Evolutionary conservation across 116 monocot species (phyloP), one percentile per base, ranked within the genome.

Genomic region (Iris pallida): DNA sequence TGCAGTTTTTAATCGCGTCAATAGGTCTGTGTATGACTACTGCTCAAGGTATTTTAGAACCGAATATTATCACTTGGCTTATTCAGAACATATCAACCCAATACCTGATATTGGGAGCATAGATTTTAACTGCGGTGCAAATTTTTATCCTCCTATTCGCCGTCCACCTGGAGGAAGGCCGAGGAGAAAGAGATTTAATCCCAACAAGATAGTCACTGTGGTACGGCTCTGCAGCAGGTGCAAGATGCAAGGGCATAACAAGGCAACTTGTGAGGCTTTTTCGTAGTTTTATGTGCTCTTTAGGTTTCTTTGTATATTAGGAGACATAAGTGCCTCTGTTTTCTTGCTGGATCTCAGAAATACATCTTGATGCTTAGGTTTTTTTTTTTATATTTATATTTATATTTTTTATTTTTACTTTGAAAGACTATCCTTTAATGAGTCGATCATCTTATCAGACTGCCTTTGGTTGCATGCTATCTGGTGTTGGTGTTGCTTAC

Each of bases 191-290:
- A n/a, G 76, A 9, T 70, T 76, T 48, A 76, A 76, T 40, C 76
- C 70, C 4, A 57, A 76, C 8, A 76, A 70, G 49, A 51, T 20
- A 0, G 70, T 64, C 13, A 76, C 64, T 0, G 64, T 76, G 10
- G 57, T 76, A 53, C 47, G 70, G 5, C 56, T 70, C 0, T 76
- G 76, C 59, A 76, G 76, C 52, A 47, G 76, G 49, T 76, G 76
- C 59, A 76, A 76, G 20, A 64, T 14, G 16, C 55, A 47, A 13
- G 76, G 76, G n/a, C 76, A 76, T 20, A 76, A 76, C 17, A 76
- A 76, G 65, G 70, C 76, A 9, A 76, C 76, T 8, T 76, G 76
- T 65, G 76, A 76, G 52, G 70, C 76, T 64, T 15, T 76, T 42
- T 64, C 64, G 40, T 76, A 76, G 65, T 12, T 63, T 11, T 7